phyloP scores from a whole-genome alignment of 371 early-diverging fungal genomes.

The Dichotomocladium elegans region DNA sequence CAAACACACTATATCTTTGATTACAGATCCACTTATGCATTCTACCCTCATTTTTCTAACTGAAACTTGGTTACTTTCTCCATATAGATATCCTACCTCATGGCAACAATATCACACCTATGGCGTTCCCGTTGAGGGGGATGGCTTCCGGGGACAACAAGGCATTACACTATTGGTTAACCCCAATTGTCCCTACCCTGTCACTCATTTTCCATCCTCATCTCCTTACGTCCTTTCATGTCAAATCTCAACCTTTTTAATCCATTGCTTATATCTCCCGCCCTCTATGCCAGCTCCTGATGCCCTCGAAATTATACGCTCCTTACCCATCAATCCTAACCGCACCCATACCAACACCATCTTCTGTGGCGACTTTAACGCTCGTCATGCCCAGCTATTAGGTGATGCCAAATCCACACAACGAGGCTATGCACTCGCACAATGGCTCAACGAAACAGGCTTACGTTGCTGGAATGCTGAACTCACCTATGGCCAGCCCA shows the following conservation, averaged over 20 bases:
- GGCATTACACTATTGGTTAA: background rate
- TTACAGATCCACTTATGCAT: background rate
- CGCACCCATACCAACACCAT: background rate
- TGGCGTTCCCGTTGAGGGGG: background rate
- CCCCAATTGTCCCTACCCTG: background rate
- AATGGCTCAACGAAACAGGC: background rate
- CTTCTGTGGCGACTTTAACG: too few relatives aligned
- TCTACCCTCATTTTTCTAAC: background rate
- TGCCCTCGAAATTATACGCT: background rate
- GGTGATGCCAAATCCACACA: background rate
- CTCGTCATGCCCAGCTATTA: background rate
- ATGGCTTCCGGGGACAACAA: background rate
- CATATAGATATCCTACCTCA: background rate
- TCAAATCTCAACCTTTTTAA: background rate
- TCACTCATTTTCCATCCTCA: background rate
- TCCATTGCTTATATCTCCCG: background rate
- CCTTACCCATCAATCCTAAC: background rate
- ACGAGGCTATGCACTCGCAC: background rate
- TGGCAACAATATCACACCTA: too few relatives aligned
- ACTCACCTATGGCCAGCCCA: constrained; percentile 8
- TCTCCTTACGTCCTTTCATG: background rate
- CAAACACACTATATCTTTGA: background rate
- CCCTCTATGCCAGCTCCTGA: background rate
- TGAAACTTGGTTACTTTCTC: background rate
- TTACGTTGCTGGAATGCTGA: background rate